Evolutionary conservation across 306 rosid genomes (phyloP), one percentile per base, ranked within the genome.

Genomic region (Amphicarpaea edgeworthii): DNA sequence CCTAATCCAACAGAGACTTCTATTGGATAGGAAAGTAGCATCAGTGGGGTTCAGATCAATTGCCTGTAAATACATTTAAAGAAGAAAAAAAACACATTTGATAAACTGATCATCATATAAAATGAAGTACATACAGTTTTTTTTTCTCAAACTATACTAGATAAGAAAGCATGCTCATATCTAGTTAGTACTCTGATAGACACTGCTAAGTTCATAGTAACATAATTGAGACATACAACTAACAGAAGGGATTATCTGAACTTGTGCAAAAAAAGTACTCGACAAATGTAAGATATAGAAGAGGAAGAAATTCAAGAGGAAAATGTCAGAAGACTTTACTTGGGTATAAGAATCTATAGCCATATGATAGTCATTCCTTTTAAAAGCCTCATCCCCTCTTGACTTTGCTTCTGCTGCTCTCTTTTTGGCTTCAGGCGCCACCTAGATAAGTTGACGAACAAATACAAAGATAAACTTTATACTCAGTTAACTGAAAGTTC

Each of bases 301-400:
- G 68, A 26, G n/a, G 64, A 70, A 5, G 3, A 83, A 79, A 65
- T 43, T 66, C 59, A 76, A 43, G 21, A 59, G 77, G 68, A 38
- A 68, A 73, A 64, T 26, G 24, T 70, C 28, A 70, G 40, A 68
- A 60, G 20, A 74, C 80, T 26, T 76, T 69, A 90, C 99, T 83
- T 92, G 99, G 4, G 99, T 96, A 69, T 96, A 96, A 65, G 89
- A 93, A 87, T 96, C 97, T 40, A 92, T 62, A 15, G 99, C 99
- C 20, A 43, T 72, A 20, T 60, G 79, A 78, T 68, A 86, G 60
- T 96, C 97, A 67, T 89, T 82, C 65, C 84, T 79, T 23, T 84
- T 79, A 86, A 90, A 96, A 82, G 99, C 97, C 73, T 96, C 98
- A 1, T 86, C 88, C 50, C 93, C 99, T 88, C 98, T 88, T 28